Evolutionary conservation across 345 rosid genomes (phyloP).

Genomic region (Melaleuca alternifolia): DNA sequence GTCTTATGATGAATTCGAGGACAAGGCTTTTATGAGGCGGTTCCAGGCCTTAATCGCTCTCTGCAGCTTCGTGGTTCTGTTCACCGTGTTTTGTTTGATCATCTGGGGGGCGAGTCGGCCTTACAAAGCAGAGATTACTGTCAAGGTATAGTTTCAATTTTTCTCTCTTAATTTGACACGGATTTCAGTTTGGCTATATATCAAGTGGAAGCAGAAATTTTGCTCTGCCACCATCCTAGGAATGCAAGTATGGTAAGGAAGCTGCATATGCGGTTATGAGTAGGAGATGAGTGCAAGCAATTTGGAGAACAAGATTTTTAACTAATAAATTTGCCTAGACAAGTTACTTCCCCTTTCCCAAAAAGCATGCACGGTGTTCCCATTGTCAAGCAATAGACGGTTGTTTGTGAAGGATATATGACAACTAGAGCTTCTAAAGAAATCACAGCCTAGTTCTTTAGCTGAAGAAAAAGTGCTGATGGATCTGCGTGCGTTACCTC

Average conservation of each 20-base stretch:
- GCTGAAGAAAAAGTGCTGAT: not conserved
- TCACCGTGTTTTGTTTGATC: constrained; percentile 59
- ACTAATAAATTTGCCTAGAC: not conserved
- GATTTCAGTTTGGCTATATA: not conserved
- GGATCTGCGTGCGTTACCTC: not conserved
- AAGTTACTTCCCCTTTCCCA: not conserved
- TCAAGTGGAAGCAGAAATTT: not conserved
- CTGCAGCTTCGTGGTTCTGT: constrained; percentile 34
- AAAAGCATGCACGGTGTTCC: not conserved
- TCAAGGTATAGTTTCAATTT: constrained; percentile 36
- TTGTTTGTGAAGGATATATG: not conserved
- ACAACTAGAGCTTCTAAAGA: not conserved
- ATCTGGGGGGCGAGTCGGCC: constrained; percentile 77
- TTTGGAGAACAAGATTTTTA: not conserved
- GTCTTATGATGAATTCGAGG: constrained; percentile 48
- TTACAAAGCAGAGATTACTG: constrained; percentile 50
- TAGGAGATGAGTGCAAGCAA: not conserved
- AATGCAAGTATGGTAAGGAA: not conserved
- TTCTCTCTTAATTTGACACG: not conserved
- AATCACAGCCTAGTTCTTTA: not conserved
- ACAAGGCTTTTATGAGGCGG: constrained; percentile 39
- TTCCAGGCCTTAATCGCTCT: constrained; percentile 54
- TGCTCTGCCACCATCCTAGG: not conserved
- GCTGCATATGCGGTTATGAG: not conserved
- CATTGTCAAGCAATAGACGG: not conserved